phyloP scores from a whole-genome alignment of 495 filamentous ascomycete species.

The Chaetomidium leptoderma region DNA sequence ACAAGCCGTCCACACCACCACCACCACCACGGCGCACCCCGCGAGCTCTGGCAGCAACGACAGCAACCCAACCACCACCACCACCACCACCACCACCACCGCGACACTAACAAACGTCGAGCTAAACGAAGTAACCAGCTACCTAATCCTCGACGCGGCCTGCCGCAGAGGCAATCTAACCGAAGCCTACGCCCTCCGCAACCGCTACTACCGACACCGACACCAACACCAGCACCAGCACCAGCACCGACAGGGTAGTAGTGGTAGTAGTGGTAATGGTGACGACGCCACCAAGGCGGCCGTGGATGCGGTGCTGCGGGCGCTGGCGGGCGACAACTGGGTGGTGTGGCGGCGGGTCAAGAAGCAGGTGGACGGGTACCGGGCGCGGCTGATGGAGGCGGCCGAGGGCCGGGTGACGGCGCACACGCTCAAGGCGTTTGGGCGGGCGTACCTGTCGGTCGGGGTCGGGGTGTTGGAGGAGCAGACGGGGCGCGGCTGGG shows the following conservation, averaged over 20 bases:
- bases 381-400: conserved; percentile 72
- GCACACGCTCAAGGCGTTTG: conserved; percentile 78
- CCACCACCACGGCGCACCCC: not conserved
- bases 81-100: not conserved
- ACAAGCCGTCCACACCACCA: not conserved
- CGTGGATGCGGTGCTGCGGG: conserved; percentile 63
- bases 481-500: conserved; percentile 61
- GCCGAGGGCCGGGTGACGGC: conserved; percentile 64
- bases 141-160: conserved; percentile 81
- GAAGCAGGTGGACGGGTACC: conserved; percentile 69
- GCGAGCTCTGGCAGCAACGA: not conserved
- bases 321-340: conserved; percentile 78
- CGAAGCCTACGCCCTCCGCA: conserved; percentile 61
- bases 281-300: too few relatives aligned
- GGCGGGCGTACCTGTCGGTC: conserved; percentile 71
- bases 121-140: conserved; percentile 70
- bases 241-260: conserved; percentile 36
- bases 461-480: conserved; percentile 61
- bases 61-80: conserved; percentile 37
- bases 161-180: conserved; percentile 75
- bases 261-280: too few relatives aligned
- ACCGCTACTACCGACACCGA: conserved; percentile 41
- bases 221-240: conserved; percentile 54
- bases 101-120: conserved; percentile 60
- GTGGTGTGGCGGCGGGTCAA: conserved; percentile 68